These are phyloP conservation scores for Apostasia shenzhenica DNA, from an alignment of 106 monocot genomes.

Conservation along the genomic window DNA sequence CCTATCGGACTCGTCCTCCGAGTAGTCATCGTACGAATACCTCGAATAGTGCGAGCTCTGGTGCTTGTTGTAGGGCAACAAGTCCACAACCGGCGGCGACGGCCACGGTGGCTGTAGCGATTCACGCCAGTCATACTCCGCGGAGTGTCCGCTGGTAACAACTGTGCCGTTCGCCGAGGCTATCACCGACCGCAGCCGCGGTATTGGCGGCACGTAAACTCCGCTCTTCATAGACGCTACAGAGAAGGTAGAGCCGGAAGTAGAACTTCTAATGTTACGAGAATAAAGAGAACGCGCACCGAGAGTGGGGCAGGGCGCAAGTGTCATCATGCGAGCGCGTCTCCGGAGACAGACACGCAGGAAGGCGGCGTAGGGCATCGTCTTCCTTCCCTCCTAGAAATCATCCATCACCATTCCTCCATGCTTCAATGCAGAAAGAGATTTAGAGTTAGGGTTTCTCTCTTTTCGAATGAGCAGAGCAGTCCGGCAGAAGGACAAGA, in stretches of 20 bases:
- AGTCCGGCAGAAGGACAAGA: too few species aligned
- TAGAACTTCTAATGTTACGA: slow-evolving; percentile 9
- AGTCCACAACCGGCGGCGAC: slow-evolving; percentile 2
- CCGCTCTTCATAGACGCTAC: slow-evolving; percentile 22
- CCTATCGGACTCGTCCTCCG: slow-evolving; percentile 57
- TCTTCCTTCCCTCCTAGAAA: slow-evolving; percentile 6
- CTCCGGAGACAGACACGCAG: slow-evolving; percentile 31
- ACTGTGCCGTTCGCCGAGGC: slow-evolving; percentile 45
- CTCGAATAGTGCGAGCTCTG: slow-evolving; percentile 31
- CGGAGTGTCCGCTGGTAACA: slow-evolving; percentile 10
- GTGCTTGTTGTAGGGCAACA: slow-evolving; percentile 14
- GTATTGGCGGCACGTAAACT: slow-evolving; percentile 52
- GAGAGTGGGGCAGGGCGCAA: slow-evolving; percentile 9
- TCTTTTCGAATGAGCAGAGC: too few species aligned
- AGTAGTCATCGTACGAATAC: slow-evolving; percentile 48
- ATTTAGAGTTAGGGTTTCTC: too few species aligned
- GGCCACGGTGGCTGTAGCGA: not conserved
- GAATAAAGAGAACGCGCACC: not conserved
- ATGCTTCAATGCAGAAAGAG: too few species aligned
- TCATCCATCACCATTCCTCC: slow-evolving; percentile 1
- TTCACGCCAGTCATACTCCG: slow-evolving; percentile 27
- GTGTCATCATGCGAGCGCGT: slow-evolving; percentile 25
- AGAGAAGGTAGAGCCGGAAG: not conserved
- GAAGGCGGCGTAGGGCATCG: slow-evolving; percentile 44
- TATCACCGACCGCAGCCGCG: slow-evolving; percentile 69